Evolutionary conservation across 768 basidiomycete genomes (phyloP), one percentile per base, ranked within the genome.

Genomic region (Leccinum broughii): DNA sequence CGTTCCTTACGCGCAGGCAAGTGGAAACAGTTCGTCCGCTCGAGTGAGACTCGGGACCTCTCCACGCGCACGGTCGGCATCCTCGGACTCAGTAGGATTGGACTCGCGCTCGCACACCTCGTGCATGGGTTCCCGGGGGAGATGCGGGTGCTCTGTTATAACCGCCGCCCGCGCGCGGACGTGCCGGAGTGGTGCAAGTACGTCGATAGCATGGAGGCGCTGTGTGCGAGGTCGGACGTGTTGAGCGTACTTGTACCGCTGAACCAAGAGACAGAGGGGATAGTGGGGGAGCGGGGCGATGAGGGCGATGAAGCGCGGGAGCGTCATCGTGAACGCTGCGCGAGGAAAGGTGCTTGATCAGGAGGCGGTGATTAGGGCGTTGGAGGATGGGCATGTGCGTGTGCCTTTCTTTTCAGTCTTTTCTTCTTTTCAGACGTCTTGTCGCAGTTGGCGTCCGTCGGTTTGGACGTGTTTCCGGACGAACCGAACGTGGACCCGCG

Each of bases 291-390:
- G 73, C 83, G 81, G 66, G 66, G 28, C 6, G 26, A 28, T 28
- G 0, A 28, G 26, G 26, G 77, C 81, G 65, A 78, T 95, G 79
- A 95, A 90, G 77, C 85, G 82, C 32, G 90, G 90, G 4, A 81
- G 85, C 3, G 82, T 93, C 55, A 82, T 95, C 66, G 83, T 94
- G 61, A 95, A 95, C 71, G 94, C 93, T 3, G 92, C 93, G 22
- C 77, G 94, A 10, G 95, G 95, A 6, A 93, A 89, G 67, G 85
- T 97, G 30, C 82, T 96, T 28, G 92, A 96, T 63, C 92, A 96
- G 74, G 85, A 82, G 8, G 95, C 92, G 1, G 78, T 96, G 77
- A 90, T 96, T 62, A 81, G 82, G 30, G 93, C 94, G 14, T 72
- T 98, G 51, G 86, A 93, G 69, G 88, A 89, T 64, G 93, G 93